Percentiles rank a stretch among this genome's conserved stretches.
Evolutionary conservation across 176 grass and related monocot species (phyloP).

Genomic region (Miscanthus lutarioriparius): DNA sequence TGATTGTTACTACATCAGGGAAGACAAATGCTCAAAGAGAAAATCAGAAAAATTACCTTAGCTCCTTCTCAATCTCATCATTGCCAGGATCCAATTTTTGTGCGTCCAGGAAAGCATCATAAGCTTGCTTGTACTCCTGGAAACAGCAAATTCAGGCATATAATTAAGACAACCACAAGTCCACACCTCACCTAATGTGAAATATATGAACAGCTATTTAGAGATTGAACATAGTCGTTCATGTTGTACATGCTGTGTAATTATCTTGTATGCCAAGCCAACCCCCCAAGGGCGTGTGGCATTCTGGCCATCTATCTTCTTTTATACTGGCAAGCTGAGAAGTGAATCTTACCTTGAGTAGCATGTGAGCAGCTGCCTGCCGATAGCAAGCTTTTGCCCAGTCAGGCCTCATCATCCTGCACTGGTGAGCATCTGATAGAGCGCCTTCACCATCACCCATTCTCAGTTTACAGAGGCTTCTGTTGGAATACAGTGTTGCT

Average conservation of each 20-base stretch:
- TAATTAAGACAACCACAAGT: not conserved
- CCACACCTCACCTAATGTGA: not conserved
- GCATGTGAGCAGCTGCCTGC: conserved; percentile 30
- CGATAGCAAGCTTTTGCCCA: conserved; percentile 56
- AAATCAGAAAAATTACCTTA: conserved; percentile 8
- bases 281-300: not conserved
- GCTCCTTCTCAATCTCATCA: conserved; percentile 29
- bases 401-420: conserved; percentile 36
- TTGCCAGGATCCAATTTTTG: conserved; percentile 33
- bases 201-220: conserved; percentile 1
- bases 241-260: not conserved
- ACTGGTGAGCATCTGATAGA: conserved; percentile 36
- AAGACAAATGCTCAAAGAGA: not conserved
- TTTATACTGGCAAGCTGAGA: not conserved
- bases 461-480: conserved; percentile 46
- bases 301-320: not conserved
- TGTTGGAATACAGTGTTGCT: conserved; percentile 45
- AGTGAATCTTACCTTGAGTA: conserved; percentile 33
- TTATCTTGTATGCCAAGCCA: not conserved
- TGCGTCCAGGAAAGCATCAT: conserved; percentile 27
- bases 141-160: not conserved
- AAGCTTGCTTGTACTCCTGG: conserved; percentile 38
- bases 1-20: not conserved
- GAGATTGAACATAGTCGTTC: not conserved
- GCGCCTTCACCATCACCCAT: conserved; percentile 46